phyloP scores from a whole-genome alignment of 1,139 yeast species.

The Nadsonia commutata region DNA sequence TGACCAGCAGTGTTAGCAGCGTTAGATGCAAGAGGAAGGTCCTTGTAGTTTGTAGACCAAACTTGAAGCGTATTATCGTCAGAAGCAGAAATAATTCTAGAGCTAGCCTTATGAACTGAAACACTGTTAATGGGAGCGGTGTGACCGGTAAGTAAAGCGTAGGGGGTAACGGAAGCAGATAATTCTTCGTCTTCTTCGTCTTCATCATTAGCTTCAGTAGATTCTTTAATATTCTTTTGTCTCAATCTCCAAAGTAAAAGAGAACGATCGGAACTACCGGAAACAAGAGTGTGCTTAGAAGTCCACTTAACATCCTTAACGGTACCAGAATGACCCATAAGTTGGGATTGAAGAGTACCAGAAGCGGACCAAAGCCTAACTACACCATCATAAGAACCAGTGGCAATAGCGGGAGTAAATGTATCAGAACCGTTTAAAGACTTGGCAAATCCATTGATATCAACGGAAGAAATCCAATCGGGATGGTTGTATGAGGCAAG shows the following conservation, averaged over 20 bases:
- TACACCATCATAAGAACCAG: slow-evolving; percentile 91
- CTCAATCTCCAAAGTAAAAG: slow-evolving; percentile 77
- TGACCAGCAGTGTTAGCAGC: slow-evolving; percentile 15
- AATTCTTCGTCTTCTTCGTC: slow-evolving; percentile 35
- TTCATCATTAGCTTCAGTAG: slow-evolving; percentile 26
- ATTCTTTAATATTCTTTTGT: slow-evolving; percentile 15
- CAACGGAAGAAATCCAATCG: slow-evolving; percentile 87
- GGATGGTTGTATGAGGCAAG: slow-evolving; percentile 81
- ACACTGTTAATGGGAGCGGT: slow-evolving; percentile 72
- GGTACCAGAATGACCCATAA: slow-evolving; percentile 78
- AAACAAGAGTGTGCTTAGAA: slow-evolving; percentile 44
- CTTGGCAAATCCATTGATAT: slow-evolving; percentile 20
- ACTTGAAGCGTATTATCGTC: slow-evolving; percentile 69
- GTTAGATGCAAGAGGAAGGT: slow-evolving; percentile 55
- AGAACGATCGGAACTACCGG: slow-evolving; percentile 82
- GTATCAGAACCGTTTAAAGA: slow-evolving; percentile 11
- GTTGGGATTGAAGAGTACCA: slow-evolving; percentile 72
- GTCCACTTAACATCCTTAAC: slow-evolving; percentile 70
- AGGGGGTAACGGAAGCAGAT: slow-evolving; percentile 9
- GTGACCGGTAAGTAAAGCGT: slow-evolving; percentile 81
- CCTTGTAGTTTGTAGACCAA: slow-evolving; percentile 81
- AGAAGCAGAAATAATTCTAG: slow-evolving; percentile 66
- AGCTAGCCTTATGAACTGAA: slow-evolving; percentile 37
- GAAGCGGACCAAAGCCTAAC: slow-evolving; percentile 79
- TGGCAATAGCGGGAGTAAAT: slow-evolving; percentile 36